Evolutionary conservation across 2,329 filamentous ascomycete genomes (phyloP).

Genomic region (Amauroascus verrucosus): DNA sequence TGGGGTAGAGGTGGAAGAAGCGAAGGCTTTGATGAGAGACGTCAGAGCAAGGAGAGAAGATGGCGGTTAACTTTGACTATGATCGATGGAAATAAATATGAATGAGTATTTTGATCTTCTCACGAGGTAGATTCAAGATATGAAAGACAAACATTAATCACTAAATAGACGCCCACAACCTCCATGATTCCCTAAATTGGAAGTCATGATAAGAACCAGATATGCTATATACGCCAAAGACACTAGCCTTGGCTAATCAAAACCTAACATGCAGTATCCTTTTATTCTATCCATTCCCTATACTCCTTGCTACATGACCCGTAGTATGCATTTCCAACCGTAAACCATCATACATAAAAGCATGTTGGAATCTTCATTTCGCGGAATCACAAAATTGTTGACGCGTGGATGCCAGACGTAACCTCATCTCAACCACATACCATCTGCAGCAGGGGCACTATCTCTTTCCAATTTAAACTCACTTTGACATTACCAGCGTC

Average conservation of each 20-base stretch:
- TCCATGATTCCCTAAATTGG: neutral
- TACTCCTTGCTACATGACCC: neutral
- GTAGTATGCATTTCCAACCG: neutral
- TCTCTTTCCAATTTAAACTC: conserved; percentile 23
- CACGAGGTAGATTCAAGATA: too few species aligned
- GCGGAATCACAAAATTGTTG: neutral
- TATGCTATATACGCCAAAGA: neutral
- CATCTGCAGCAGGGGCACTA: conserved; percentile 13
- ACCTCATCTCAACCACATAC: neutral
- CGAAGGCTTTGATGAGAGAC: conserved; percentile 83
- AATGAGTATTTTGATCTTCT: too few species aligned
- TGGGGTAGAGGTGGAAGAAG: conserved; percentile 91
- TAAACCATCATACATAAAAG: neutral
- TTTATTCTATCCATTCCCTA: neutral
- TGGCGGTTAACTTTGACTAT: neutral
- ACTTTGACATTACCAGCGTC: conserved; percentile 22
- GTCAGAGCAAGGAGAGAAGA: conserved; percentile 63
- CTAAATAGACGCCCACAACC: neutral
- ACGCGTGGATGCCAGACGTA: neutral
- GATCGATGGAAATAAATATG: too few species aligned
- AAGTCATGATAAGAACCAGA: neutral
- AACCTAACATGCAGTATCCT: neutral
- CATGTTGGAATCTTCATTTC: neutral
- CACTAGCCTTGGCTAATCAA: too few species aligned
- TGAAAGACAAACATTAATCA: too few species aligned